A percentile compares a stretch with the other conserved stretches of the same genome.
Evolutionary conservation across 257 asterid genomes (phyloP).

Genomic region (Ajuga chamaepitys): DNA sequence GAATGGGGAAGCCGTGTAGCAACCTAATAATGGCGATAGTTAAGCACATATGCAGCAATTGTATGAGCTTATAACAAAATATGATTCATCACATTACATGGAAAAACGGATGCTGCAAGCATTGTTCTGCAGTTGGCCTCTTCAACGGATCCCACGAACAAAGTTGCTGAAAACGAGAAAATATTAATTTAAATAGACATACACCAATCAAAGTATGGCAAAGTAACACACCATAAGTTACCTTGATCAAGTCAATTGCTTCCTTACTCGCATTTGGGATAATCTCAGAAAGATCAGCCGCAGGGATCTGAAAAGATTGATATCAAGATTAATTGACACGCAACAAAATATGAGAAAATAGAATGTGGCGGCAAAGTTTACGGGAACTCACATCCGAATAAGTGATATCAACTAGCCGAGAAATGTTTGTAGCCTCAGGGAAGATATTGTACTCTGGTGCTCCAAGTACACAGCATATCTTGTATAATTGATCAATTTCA

Average conservation of each 20-base stretch:
- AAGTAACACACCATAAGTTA: constrained; percentile 15
- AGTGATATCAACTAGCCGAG: constrained; percentile 48
- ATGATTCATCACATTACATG: constrained; percentile 45
- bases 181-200: neutral
- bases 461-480: constrained; percentile 88
- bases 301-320: constrained; percentile 39
- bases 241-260: constrained; percentile 91
- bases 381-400: constrained; percentile 51
- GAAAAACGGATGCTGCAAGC: constrained; percentile 88
- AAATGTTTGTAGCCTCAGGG: constrained; percentile 63
- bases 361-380: constrained; percentile 1
- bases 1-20: constrained; percentile 53
- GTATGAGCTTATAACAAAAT: constrained; percentile 8
- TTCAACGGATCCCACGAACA: constrained; percentile 89
- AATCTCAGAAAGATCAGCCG: constrained; percentile 57
- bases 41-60: constrained; percentile 18
- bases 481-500: constrained; percentile 90
- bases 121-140: constrained; percentile 93
- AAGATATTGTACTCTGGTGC: constrained; percentile 76
- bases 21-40: constrained; percentile 44
- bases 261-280: constrained; percentile 79
- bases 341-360: neutral
- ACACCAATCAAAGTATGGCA: neutral
- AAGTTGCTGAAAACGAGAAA: constrained; percentile 56
- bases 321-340: constrained; percentile 13